Conservation (phyloP, 108 stramenopile genomes). For the Cyclotella distinguenda region DNA sequence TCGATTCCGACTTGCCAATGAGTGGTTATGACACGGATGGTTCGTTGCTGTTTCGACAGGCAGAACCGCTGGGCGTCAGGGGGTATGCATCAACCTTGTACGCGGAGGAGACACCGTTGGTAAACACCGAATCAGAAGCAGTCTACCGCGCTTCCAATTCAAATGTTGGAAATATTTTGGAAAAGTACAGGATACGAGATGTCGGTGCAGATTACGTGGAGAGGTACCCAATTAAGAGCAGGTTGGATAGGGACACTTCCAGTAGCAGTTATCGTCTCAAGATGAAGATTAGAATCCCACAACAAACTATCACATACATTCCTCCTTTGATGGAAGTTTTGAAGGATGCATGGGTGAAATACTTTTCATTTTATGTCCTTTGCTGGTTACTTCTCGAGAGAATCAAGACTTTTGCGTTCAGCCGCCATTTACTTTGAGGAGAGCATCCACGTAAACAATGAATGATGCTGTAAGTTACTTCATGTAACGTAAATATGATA, state of each 20-base stretch:
- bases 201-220: conserved; percentile 27
- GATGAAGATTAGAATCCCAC: conserved; percentile 30
- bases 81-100: conserved; percentile 3
- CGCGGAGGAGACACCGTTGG: conserved; percentile 22
- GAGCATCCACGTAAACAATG: too few species aligned
- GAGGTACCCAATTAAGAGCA: conserved; percentile 28
- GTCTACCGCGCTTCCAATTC: conserved; percentile 5
- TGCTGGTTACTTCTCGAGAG: conserved; percentile 24
- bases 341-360: conserved; percentile 40
- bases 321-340: conserved; percentile 28
- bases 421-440: conserved; percentile 4
- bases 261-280: conserved; percentile 11
- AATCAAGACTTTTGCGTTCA: conserved; percentile 22
- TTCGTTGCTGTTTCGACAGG: conserved; percentile 20
- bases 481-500: too few species aligned
- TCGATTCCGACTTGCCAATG: conserved; percentile 19
- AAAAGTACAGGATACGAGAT: conserved; percentile 17
- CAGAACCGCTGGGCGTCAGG: conserved; percentile 21
- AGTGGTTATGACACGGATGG: conserved; percentile 29
- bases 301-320: conserved; percentile 27
- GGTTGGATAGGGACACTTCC: neutral
- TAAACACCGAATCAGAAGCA: conserved; percentile 4
- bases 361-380: conserved; percentile 21
- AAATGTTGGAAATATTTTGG: conserved; percentile 13
- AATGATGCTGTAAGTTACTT: too few species aligned